phyloP scores from a whole-genome alignment of 2,329 filamentous ascomycete species.

The Claviceps purpurea region DNA sequence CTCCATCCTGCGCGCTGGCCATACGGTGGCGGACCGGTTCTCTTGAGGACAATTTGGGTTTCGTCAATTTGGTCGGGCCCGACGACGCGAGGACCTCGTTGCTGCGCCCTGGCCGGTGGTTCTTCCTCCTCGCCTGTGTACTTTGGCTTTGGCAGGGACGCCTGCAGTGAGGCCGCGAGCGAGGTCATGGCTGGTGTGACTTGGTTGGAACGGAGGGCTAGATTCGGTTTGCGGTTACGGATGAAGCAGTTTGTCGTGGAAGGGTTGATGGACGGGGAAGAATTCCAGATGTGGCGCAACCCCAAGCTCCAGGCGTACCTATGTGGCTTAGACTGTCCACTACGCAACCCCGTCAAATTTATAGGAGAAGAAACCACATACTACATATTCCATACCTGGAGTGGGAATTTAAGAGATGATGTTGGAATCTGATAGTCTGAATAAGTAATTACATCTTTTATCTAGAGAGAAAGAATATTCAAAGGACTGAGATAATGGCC shows the following conservation, averaged over 20 bases:
- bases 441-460: too few relatives aligned
- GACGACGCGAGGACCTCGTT: slow-evolving; percentile 71
- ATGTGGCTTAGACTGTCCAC: slow-evolving; percentile 17
- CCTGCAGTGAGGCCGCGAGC: slow-evolving; percentile 58
- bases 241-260: slow-evolving; percentile 1
- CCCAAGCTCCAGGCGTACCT: slow-evolving; percentile 2
- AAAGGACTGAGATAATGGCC: background rate
- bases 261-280: slow-evolving; percentile 12
- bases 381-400: too few relatives aligned
- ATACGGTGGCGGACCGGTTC: slow-evolving; percentile 75
- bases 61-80: slow-evolving; percentile 70
- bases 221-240: slow-evolving; percentile 7
- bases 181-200: slow-evolving; percentile 40
- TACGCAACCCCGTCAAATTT: background rate
- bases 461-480: too few relatives aligned
- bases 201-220: slow-evolving; percentile 8
- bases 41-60: slow-evolving; percentile 72
- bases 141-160: slow-evolving; percentile 75
- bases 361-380: background rate
- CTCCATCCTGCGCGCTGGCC: slow-evolving; percentile 83
- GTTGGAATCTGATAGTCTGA: too few relatives aligned
- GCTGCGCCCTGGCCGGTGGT: slow-evolving; percentile 53
- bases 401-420: too few relatives aligned
- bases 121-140: slow-evolving; percentile 87
- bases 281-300: slow-evolving; percentile 19